Conservation (phyloP, 2,329 filamentous ascomycete species). For the Cryoendolithus antarcticus region DNA sequence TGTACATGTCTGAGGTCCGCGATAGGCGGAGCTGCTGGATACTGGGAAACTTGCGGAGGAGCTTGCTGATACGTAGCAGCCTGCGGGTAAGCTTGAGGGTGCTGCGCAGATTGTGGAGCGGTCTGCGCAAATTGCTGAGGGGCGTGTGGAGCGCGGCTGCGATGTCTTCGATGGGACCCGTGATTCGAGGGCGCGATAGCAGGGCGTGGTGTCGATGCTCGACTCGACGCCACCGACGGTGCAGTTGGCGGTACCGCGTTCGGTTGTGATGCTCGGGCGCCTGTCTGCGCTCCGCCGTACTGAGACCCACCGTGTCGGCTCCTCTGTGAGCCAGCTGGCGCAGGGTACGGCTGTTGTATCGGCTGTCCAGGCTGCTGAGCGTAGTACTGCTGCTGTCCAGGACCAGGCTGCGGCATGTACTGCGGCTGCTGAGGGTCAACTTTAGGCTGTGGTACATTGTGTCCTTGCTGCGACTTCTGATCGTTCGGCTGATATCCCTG, state of each 20-base stretch:
- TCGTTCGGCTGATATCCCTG: background rate
- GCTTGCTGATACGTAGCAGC: too few species aligned
- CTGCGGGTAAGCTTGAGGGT: too few species aligned
- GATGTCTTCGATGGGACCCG: background rate
- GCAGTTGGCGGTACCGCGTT: background rate
- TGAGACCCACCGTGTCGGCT: too few species aligned
- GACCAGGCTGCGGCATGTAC: background rate
- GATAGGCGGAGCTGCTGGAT: too few species aligned
- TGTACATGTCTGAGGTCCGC: too few species aligned
- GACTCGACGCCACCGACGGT: background rate
- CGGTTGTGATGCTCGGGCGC: background rate
- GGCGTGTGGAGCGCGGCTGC: too few species aligned
- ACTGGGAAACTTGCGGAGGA: too few species aligned
- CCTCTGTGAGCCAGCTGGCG: background rate
- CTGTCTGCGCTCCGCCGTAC: too few species aligned
- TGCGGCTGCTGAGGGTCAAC: background rate
- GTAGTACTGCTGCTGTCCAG: background rate
- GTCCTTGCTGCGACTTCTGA: background rate
- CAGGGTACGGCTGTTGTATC: background rate
- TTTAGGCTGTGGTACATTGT: background rate
- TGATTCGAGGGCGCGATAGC: background rate
- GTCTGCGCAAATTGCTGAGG: too few species aligned
- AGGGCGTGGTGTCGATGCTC: background rate
- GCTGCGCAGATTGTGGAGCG: too few species aligned
- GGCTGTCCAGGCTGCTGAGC: background rate